A percentile compares a stretch with the other conserved stretches of the same genome.
phyloP scores from a whole-genome alignment of 2,329 filamentous ascomycete species.

The Fonsecaea multimorphosa region DNA sequence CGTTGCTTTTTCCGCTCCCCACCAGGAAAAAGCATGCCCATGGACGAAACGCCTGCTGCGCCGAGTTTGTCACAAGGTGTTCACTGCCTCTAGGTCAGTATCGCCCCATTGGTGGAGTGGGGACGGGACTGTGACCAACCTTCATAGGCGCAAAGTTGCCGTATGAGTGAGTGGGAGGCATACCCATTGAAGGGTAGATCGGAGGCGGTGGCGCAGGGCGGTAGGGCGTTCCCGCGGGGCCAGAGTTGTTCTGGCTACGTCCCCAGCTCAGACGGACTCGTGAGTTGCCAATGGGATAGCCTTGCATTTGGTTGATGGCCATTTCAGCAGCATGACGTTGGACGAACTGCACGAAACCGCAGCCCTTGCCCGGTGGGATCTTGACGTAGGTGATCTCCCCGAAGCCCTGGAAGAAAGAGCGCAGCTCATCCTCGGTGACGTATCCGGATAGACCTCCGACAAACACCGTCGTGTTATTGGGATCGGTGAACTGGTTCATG shows the following conservation, averaged over 20 bases:
- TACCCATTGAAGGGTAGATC: conserved; percentile 67
- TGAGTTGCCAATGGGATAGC: conserved; percentile 98
- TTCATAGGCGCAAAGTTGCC: conserved; percentile 72
- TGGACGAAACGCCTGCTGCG: conserved; percentile 36
- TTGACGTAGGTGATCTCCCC: conserved; percentile 99
- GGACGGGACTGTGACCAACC: conserved; percentile 52
- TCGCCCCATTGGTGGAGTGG: conserved; percentile 29
- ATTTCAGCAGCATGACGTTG: conserved; percentile 98
- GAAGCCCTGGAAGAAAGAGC: conserved; percentile 99
- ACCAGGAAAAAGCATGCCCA: conserved; percentile 31
- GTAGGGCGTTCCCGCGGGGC: conserved; percentile 92
- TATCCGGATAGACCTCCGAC: conserved; percentile 97
- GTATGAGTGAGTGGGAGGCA: conserved; percentile 68
- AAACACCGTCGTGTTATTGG: conserved; percentile 99
- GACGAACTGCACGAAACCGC: conserved; percentile 98
- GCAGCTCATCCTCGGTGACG: conserved; percentile 98
- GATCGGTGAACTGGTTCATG: conserved; percentile 99
- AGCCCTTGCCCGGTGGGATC: conserved; percentile 98
- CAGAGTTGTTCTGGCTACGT: conserved; percentile 98
- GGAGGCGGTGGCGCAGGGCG: conserved; percentile 85
- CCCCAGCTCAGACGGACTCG: conserved; percentile 97
- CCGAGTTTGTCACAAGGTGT: conserved; percentile 22
- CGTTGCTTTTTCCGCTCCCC: conserved; percentile 27
- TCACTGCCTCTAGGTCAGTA: conserved; percentile 31
- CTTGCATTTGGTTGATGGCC: conserved; percentile 99